Conservation (phyloP, 2,329 filamentous ascomycete genomes). For the Diaporthe batatas region DNA sequence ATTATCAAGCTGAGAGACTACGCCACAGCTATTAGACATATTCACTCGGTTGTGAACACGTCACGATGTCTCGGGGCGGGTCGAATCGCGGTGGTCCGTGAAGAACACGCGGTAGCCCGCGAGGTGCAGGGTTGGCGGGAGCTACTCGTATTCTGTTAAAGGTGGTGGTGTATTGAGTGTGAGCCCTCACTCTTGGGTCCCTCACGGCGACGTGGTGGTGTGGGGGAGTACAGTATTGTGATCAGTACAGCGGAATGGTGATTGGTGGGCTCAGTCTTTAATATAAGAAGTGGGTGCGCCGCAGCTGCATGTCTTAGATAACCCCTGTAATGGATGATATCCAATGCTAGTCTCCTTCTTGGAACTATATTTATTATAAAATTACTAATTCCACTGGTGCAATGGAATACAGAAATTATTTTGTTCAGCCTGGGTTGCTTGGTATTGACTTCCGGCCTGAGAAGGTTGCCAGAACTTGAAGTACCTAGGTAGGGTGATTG, state of each 20-base stretch:
- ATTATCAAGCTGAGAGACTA: neutral
- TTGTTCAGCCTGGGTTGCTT: constrained; percentile 16
- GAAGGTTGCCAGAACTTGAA: no score
- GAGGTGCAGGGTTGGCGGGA: neutral
- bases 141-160: constrained; percentile 5
- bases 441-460: neutral
- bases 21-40: neutral
- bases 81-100: constrained; percentile 29
- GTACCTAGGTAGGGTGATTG: neutral
- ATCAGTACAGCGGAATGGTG: neutral
- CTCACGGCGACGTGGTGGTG: neutral
- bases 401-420: neutral
- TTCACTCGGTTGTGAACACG: neutral
- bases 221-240: constrained; percentile 29
- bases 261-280: constrained; percentile 13
- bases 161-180: constrained; percentile 28
- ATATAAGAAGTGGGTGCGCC: neutral
- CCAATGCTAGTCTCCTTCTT: neutral
- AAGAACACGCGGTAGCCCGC: constrained; percentile 11
- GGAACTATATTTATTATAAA: neutral
- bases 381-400: neutral
- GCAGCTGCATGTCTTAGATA: constrained; percentile 34
- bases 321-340: neutral
- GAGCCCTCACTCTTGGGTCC: neutral
- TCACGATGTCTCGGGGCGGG: constrained; percentile 33